Base-by-base conservation (phyloP, 805 yeast genomes). In the Spathaspora sp. region DNA sequence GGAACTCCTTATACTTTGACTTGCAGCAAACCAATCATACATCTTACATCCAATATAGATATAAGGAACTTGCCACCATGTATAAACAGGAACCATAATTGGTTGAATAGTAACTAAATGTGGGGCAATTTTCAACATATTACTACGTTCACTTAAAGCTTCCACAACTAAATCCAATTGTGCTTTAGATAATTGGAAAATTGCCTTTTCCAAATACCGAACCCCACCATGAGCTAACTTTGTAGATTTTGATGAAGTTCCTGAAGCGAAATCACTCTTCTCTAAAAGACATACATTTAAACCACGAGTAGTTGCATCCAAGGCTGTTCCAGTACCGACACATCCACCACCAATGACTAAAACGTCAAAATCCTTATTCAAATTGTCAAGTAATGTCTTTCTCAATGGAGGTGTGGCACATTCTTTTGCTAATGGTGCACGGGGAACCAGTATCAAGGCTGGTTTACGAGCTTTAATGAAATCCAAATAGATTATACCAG, bases 181-280 rank as follows among this genome's bases (percentile, higher is more conserved):
- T 54, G 85, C 93, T 69, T 89, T 90, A 52, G 96, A 91, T 49
- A 92, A 78, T 73, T 90, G 91, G 81, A 90, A 90, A 62, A 92
- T 83, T 40, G 97, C 97, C 75, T 92, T 92, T 68, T 92, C 98
- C 63, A 92, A 79, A 69, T 92, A 92, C 63, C 98, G 79, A 43
- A 92, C 97, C 67, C 98, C 98, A 58, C 98, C 98, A 66, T 92
- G 98, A 44, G 96, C 97, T 85, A 92, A 88, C 73, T 92, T 92
- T 47, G 98, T 92, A 14, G 96, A 88, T 63, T 91, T 88, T 35
- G 97, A 90, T 8, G 96, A 87, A 14, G 97, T 93, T 42, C 97
- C 97, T 9, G 90, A 79, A 7, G 97, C 96, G 65, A 87, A 92
- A 74, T 92, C 98, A 57, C 82, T 83, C 65, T 86, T 86, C 70